These are phyloP conservation scores for Viridothelium virens DNA, from an alignment of 495 filamentous ascomycete genomes.

Conservation along the genomic window DNA sequence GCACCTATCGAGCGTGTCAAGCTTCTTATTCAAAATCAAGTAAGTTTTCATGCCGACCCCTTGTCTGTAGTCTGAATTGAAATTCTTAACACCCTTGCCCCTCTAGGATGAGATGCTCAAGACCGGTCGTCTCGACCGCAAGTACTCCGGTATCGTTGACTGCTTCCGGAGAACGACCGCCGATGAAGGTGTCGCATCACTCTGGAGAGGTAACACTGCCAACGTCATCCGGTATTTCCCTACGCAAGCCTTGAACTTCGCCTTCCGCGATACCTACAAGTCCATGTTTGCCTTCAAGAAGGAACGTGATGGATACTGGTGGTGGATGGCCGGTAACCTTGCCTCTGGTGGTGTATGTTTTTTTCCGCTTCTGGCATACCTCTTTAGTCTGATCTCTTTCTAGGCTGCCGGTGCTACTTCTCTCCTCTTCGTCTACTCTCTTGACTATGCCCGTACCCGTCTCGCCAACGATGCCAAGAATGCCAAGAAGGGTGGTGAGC, in stretches of 20 bases:
- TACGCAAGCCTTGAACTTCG: conserved; percentile 99
- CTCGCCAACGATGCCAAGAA: conserved; percentile 99
- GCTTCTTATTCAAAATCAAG: conserved; percentile 99
- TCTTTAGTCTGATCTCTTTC: conserved; percentile 28
- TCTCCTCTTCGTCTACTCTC: conserved; percentile 99
- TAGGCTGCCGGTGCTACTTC: conserved; percentile 98
- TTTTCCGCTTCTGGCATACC: not conserved
- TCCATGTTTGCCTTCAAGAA: conserved; percentile 99
- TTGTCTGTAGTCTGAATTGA: not conserved
- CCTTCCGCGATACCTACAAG: conserved; percentile 99
- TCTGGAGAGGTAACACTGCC: conserved; percentile 99
- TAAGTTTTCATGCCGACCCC: conserved; percentile 41
- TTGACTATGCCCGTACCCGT: conserved; percentile 99
- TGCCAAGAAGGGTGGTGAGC: conserved; percentile 92
- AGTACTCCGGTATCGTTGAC: conserved; percentile 87
- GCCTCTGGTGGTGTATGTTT: conserved; percentile 94
- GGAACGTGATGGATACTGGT: conserved; percentile 93
- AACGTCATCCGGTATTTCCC: conserved; percentile 99
- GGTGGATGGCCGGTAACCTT: conserved; percentile 99
- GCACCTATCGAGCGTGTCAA: conserved; percentile 99
- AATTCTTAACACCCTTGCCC: not conserved
- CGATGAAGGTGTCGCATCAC: conserved; percentile 73
- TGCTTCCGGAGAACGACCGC: conserved; percentile 86
- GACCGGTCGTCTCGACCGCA: conserved; percentile 92
- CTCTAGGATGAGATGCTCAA: conserved; percentile 98